Evolutionary conservation across 1,139 yeast species (phyloP), one percentile per base, ranked within the genome.

Genomic region (Schizosaccharomyces versatilis): DNA sequence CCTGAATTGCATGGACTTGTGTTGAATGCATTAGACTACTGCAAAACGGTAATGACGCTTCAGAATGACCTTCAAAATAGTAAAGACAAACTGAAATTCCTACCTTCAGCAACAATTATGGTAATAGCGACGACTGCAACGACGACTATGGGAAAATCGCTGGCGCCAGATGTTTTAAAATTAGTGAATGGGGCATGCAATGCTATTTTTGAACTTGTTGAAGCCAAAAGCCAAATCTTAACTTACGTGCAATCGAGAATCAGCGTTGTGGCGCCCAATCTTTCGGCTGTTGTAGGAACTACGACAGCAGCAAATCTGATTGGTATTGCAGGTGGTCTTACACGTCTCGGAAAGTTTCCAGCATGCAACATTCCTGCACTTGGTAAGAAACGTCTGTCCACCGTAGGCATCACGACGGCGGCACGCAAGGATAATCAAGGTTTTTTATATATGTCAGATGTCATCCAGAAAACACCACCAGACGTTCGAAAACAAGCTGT

Each of bases 301-400:
- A 71, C 76, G 2, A 76, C 84, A 0, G 78, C 95, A 0, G 81
- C 95, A 0, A 86, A 82, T 62, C 67, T 90, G 10, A 67, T 90
- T 49, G 76, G 85, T 1, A 73, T 77, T 24, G 70, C 78, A 0
- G 94, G 95, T 1, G 86, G 95, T 0, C 65, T 90, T 10, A 69
- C 70, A n/a, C 80, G 77, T 10, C 67, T 90, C 12, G 78, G 88
- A 2, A 68, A 69, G 41, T 78, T 85, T 0, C 95, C 96, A 0
- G 74, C 94, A 5, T 83, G 96, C 61, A 90, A 90, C 64, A 64
- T 90, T 7, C 80, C 95, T 0, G 77, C 94, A 0, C 66, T 85
- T 44, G 96, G 96, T 0, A 77, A 79, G 15, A 76, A 77, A 60
- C 73, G 76, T 57, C 67, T 78, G 19, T 73, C 77, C 24, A 68